Base-by-base conservation (phyloP, 1,284 basidiomycete genomes). In the Ustilago shanxiensis region DNA sequence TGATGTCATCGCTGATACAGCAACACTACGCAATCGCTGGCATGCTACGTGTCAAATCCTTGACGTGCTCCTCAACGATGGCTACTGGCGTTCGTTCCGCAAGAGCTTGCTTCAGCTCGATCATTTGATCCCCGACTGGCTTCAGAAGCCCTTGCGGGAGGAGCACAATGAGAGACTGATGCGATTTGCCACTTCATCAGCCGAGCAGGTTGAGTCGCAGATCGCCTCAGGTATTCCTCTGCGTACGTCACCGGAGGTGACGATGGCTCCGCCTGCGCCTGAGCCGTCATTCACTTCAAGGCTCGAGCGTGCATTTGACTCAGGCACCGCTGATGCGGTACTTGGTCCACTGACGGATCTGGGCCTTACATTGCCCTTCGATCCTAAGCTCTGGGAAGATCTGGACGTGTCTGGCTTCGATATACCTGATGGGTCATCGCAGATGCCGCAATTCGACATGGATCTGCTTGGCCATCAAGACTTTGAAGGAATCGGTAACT, bases 41-140 rank as follows among this genome's bases (percentile, higher is more conserved):
- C 64, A 70, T 47, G 39, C 63, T 2, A 70, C 64, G 9, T 69
- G 68, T 22, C 64, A 76, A 55, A 54, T 67, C 24, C 63, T 76
- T 7, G 73, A 76, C 29, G 65, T 76, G 26, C 55, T 76, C 14
- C 58, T 76, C 58, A 76, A 76, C 54, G 73, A 72, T 4, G 68
- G 73, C 16, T 76, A 72, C 55, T 76, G 73, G 73, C 60, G 51
- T 2, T 71, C 73, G 2, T 72, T 76, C 61, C 73, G 73, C 9
- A 57, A 67, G 47, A 76, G 68, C n/a, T 31, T 68, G 44, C 44
- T 63, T 1, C 35, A 60, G 24, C 58, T 68, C 37, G 64, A 76
- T 11, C 65, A 72, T 20, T 37, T 67, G 7, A 53, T 76, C n/a
- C 73, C 73, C 3, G 61, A 61, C 6, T 76, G 73, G 73, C 59